A percentile compares a stretch with the other conserved stretches of the same genome.
Evolutionary conservation across 2,329 filamentous ascomycete genomes (phyloP).

Genomic region (Monosporascus sp.): DNA sequence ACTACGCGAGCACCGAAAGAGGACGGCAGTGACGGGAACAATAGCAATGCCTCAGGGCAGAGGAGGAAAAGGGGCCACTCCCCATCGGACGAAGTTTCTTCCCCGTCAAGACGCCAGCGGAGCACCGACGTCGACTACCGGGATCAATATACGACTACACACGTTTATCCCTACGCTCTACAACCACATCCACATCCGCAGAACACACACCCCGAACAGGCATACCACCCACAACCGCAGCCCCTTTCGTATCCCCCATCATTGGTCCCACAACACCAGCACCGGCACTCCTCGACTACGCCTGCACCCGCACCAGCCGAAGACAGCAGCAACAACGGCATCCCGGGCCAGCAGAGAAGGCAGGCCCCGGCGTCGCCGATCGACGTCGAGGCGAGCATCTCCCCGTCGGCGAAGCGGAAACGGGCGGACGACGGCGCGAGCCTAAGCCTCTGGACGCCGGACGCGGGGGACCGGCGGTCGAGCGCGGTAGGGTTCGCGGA

Average conservation of each 20-base stretch:
- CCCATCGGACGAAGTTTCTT: no score
- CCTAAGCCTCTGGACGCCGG: not conserved
- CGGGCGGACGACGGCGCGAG: not conserved
- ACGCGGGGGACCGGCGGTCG: slow-evolving; percentile 1
- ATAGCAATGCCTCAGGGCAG: no score
- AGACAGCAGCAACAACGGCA: not conserved
- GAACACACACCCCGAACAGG: not conserved
- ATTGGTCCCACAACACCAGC: not conserved
- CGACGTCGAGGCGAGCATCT: no score
- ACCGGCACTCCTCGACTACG: not conserved
- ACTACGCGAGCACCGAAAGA: no score
- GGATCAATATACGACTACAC: no score
- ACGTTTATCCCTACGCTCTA: no score
- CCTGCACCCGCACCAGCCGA: not conserved
- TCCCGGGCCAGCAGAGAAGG: not conserved
- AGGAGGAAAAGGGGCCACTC: no score
- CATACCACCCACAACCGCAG: not conserved
- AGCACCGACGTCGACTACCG: no score
- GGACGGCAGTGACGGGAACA: no score
- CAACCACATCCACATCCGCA: not conserved
- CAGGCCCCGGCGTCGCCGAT: not conserved
- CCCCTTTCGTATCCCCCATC: not conserved
- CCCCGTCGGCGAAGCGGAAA: not conserved
- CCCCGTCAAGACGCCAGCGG: no score
- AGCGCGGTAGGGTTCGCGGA: slow-evolving; percentile 6